Evolutionary conservation across 208 protist genomes (phyloP).

Genomic region (Leishmania guyanensis): DNA sequence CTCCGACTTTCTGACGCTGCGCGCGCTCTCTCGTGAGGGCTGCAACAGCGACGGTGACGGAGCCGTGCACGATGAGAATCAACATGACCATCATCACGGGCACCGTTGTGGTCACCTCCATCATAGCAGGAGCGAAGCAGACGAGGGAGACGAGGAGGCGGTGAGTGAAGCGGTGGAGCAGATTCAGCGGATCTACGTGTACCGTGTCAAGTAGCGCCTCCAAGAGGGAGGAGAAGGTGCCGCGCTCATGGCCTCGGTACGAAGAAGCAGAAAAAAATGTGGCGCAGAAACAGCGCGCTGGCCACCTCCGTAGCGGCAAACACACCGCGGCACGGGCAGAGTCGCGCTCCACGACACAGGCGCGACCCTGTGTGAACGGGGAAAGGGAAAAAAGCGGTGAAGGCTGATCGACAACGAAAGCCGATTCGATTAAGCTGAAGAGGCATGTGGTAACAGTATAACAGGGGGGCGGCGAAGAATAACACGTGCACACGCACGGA

Average conservation of each 20-base stretch:
- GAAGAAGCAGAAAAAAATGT: not conserved
- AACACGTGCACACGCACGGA: not conserved
- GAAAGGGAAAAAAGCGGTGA: too few relatives aligned
- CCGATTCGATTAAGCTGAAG: not conserved
- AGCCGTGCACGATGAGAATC: constrained; percentile 1
- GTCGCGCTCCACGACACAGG: too few relatives aligned
- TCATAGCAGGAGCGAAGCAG: not conserved
- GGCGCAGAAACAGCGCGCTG: not conserved
- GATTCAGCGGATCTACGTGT: constrained; percentile 54
- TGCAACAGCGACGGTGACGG: not conserved
- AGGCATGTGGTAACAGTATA: not conserved
- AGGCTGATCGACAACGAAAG: too few relatives aligned
- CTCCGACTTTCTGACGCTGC: constrained; percentile 32
- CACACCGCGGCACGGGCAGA: too few relatives aligned
- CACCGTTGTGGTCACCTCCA: not conserved
- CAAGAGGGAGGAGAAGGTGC: not conserved
- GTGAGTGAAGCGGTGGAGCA: constrained; percentile 38
- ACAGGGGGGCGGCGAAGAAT: not conserved
- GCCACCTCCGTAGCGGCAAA: not conserved
- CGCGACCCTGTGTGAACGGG: too few relatives aligned
- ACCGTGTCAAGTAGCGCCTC: constrained; percentile 41
- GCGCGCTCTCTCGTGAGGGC: constrained; percentile 5
- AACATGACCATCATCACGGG: constrained; percentile 2
- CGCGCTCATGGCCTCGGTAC: not conserved
- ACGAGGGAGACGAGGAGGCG: constrained; percentile 14